Base-by-base conservation (phyloP, 1,284 basidiomycete species). In the Peniophora sp. region DNA sequence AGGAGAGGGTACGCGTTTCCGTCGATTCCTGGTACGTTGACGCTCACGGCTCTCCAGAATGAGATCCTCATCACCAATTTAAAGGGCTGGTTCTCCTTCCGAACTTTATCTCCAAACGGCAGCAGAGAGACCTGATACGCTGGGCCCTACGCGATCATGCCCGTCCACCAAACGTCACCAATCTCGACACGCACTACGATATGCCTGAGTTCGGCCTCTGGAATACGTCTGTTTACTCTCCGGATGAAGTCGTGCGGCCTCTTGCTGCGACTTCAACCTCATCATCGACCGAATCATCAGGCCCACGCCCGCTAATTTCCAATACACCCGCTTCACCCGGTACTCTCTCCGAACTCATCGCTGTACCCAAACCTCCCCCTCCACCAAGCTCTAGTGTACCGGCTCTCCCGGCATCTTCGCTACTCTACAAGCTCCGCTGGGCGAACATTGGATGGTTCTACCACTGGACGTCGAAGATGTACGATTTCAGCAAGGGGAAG, bases 371-470 rank as follows among this genome's bases (percentile, higher is more conserved):
- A 63, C 78, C 69, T 3, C 75, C 77, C 2, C 70, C 77, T 2
- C 61, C 75, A 1, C 82, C 87, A 2, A 85, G 85, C 1, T 60
- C 73, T 10, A 78, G 78, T 2, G 69, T 75, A 2, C 69, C 65
- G 5, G 72, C 84, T 0, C 55, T 66, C 1, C 58, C 62, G 2
- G 63, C 75, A 1, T 75, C 77, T 0, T 64, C 74, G 43, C 75
- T 94, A 3, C 57, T 92, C n/a, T 70, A 71, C 0, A 86, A 82
- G 62, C 64, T 97, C 35, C 76, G 93, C 36, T 97, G 93, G 93
- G 88, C 91, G 1, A 97, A 95, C 60, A 86, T 97, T 43, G 93
- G 93, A 3, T 90, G 88, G 82, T 88, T 81, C 49, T 97, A 97
- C 64, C 81, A 96, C 68, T 96, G 92, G 92, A 87, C 89, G 1